Percentiles rank a stretch among this genome's conserved stretches.
phyloP scores from a whole-genome alignment of 306 rosid species.

The Inga oerstediana region DNA sequence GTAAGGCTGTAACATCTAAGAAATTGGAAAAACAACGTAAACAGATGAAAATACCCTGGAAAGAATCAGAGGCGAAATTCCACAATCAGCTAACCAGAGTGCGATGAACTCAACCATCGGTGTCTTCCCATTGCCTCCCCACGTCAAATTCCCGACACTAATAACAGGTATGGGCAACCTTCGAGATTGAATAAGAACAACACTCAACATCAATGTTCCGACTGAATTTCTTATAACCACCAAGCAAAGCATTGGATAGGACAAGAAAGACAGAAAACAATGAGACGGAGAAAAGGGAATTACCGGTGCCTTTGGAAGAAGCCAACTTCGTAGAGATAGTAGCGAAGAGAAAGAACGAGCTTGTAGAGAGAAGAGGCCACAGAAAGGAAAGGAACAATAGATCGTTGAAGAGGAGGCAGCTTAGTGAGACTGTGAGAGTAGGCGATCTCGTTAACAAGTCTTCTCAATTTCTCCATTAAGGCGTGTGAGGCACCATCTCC shows the following conservation, averaged over 20 bases:
- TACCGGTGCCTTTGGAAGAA: constrained; percentile 62
- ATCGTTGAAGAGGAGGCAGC: constrained; percentile 56
- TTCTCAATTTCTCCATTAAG: constrained; percentile 70
- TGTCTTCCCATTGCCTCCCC: constrained; percentile 98
- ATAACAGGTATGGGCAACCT: constrained; percentile 75
- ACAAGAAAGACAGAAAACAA: not conserved
- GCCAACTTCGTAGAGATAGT: constrained; percentile 51
- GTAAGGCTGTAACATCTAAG: not conserved
- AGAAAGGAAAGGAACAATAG: constrained; percentile 66
- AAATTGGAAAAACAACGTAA: not conserved
- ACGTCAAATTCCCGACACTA: constrained; percentile 89
- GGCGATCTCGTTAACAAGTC: constrained; percentile 63
- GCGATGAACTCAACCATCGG: constrained; percentile 95
- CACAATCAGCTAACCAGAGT: constrained; percentile 51
- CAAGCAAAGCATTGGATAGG: constrained; percentile 1
- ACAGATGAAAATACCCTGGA: constrained; percentile 57
- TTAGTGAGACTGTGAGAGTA: constrained; percentile 46
- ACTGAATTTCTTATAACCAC: not conserved
- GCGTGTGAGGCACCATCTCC: not conserved
- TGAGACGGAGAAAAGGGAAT: not conserved
- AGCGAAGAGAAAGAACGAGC: constrained; percentile 66
- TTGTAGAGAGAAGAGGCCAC: constrained; percentile 63
- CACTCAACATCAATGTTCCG: not conserved
- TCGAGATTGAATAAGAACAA: constrained; percentile 5
- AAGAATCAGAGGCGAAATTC: constrained; percentile 77